These are phyloP conservation scores for Daldinia loculata DNA, from an alignment of 495 filamentous ascomycete genomes.

Conservation along the genomic window DNA sequence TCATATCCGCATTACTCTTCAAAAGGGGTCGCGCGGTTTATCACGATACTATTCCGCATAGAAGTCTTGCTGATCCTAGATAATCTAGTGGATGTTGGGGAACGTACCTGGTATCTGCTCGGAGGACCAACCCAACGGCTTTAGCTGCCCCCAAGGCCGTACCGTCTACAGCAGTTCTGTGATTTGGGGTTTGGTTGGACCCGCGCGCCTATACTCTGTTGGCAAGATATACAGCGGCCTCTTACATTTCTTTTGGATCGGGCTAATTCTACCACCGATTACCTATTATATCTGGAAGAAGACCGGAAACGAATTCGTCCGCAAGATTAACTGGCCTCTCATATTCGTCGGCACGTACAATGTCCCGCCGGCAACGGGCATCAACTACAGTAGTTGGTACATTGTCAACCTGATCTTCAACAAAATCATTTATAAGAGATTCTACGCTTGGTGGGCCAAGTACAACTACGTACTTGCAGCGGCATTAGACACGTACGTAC, in stretches of 20 bases:
- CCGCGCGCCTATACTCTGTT: constrained; percentile 39
- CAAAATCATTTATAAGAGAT: constrained; percentile 50
- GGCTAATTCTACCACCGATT: constrained; percentile 41
- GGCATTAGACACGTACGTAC: constrained; percentile 32
- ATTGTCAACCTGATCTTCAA: constrained; percentile 59
- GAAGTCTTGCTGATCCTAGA: neutral
- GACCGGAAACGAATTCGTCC: constrained; percentile 41
- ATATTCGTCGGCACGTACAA: constrained; percentile 59
- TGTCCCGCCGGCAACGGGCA: constrained; percentile 53
- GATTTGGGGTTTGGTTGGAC: constrained; percentile 44
- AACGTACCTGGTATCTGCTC: constrained; percentile 40
- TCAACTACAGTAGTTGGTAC: constrained; percentile 60
- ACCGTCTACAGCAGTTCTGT: constrained; percentile 46
- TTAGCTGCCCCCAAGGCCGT: constrained; percentile 42
- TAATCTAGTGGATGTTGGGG: constrained; percentile 48
- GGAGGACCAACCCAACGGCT: constrained; percentile 43
- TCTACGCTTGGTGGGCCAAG: constrained; percentile 55
- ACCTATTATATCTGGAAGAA: constrained; percentile 44
- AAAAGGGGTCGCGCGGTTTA: neutral
- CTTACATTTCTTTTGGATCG: constrained; percentile 46
- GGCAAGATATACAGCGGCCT: constrained; percentile 42
- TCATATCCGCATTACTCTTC: neutral
- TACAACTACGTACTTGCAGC: constrained; percentile 49
- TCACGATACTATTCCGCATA: too few relatives aligned
- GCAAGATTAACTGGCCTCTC: constrained; percentile 58